Evolutionary conservation across 1,284 basidiomycete genomes (phyloP).

Genomic region (Fomitopsis palustris): DNA sequence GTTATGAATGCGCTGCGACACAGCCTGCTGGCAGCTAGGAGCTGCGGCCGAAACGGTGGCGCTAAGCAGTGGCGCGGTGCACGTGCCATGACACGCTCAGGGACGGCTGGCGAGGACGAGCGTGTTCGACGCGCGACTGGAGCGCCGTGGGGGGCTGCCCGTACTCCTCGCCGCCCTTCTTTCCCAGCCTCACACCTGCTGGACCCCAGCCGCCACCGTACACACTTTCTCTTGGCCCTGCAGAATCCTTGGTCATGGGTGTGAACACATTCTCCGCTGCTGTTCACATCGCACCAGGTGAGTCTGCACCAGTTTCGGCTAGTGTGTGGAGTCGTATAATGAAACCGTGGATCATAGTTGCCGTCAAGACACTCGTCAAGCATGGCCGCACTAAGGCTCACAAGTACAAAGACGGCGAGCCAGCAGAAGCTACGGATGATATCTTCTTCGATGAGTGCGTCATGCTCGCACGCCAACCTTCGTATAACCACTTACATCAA

Average conservation of each 20-base stretch:
- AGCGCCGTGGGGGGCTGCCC: background rate
- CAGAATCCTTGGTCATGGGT: conserved; percentile 35
- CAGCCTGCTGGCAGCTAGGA: too few relatives aligned
- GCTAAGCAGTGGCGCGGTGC: conserved; percentile 2
- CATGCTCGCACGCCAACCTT: background rate
- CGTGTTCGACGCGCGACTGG: conserved; percentile 1
- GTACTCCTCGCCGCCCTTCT: background rate
- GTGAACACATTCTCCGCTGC: conserved; percentile 47
- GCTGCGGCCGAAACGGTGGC: background rate
- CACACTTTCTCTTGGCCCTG: background rate
- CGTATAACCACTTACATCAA: background rate
- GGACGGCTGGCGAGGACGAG: background rate
- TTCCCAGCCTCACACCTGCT: background rate
- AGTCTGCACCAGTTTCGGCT: conserved; percentile 8
- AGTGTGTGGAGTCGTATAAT: background rate
- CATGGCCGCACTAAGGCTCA: conserved; percentile 50
- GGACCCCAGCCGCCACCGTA: background rate
- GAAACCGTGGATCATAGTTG: conserved; percentile 24
- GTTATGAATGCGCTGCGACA: too few relatives aligned
- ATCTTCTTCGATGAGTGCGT: conserved; percentile 58
- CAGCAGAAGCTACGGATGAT: conserved; percentile 48
- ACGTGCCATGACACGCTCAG: conserved; percentile 6
- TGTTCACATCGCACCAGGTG: conserved; percentile 45
- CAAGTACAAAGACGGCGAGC: conserved; percentile 35
- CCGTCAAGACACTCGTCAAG: conserved; percentile 57